Conservation (phyloP, 1,284 basidiomycete species). For the Vanrija sp. region DNA sequence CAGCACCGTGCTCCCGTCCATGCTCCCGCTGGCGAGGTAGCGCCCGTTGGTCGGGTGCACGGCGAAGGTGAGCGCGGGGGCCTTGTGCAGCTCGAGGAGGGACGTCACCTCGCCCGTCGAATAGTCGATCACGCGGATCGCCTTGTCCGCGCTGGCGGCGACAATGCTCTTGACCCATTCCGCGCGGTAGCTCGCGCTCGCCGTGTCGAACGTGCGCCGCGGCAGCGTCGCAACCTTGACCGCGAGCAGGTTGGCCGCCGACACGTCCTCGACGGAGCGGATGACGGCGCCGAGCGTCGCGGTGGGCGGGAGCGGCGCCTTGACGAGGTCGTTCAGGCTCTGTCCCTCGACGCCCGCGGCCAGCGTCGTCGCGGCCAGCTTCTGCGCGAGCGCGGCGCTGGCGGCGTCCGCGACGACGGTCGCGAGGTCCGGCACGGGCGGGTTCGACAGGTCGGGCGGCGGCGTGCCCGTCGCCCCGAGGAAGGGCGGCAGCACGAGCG, state of each 20-base stretch:
- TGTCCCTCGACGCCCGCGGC: slow-evolving; percentile 12
- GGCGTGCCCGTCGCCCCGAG: slow-evolving; percentile 26
- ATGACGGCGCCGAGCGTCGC: slow-evolving; percentile 20
- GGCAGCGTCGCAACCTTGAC: slow-evolving; percentile 28
- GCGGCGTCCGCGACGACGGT: slow-evolving; percentile 35
- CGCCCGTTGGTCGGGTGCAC: slow-evolving; percentile 41
- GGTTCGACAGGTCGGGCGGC: slow-evolving; percentile 20
- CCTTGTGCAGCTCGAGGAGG: slow-evolving; percentile 40
- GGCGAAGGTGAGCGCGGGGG: slow-evolving; percentile 44
- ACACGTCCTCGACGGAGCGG: slow-evolving; percentile 30
- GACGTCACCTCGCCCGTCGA: slow-evolving; percentile 62
- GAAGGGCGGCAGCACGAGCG: slow-evolving; percentile 36
- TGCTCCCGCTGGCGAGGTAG: slow-evolving; percentile 43
- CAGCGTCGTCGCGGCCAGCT: slow-evolving; percentile 15
- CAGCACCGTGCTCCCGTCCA: slow-evolving; percentile 46
- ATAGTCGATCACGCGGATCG: slow-evolving; percentile 67
- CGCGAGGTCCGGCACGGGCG: slow-evolving; percentile 35
- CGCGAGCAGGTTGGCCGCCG: slow-evolving; percentile 39
- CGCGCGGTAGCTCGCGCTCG: slow-evolving; percentile 35
- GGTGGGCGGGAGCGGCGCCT: slow-evolving; percentile 13
- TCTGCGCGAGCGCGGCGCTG: slow-evolving; percentile 19
- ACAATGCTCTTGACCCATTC: slow-evolving; percentile 54
- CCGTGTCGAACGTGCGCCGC: slow-evolving; percentile 38
- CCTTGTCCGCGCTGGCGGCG: slow-evolving; percentile 79
- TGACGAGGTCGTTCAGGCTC: slow-evolving; percentile 19